A percentile compares a stretch with the other conserved stretches of the same genome.
Evolutionary conservation across 805 yeast species (phyloP).

Genomic region (Candida takata): DNA sequence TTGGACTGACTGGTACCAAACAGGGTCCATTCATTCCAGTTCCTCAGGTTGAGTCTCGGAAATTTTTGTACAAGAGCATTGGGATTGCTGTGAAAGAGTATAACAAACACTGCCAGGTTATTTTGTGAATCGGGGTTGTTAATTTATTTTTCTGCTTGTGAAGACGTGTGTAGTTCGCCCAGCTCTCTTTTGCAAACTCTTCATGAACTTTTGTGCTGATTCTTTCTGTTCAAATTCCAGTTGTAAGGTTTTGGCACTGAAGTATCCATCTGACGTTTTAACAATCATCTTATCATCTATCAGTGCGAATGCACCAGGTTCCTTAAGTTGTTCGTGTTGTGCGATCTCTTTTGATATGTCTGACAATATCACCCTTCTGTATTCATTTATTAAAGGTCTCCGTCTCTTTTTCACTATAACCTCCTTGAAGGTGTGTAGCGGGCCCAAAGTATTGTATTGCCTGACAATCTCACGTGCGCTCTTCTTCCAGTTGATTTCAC

Average conservation of each 20-base stretch:
- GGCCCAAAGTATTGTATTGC: constrained; percentile 47
- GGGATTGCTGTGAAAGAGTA: constrained; percentile 75
- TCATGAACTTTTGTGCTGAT: constrained; percentile 36
- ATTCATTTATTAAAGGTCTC: constrained; percentile 21
- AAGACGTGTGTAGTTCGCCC: constrained; percentile 26
- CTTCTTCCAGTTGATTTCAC: constrained; percentile 42
- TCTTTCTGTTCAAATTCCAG: constrained; percentile 51
- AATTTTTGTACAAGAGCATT: constrained; percentile 62
- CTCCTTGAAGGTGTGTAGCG: constrained; percentile 41
- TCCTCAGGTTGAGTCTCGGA: constrained; percentile 56
- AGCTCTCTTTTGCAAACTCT: constrained; percentile 38
- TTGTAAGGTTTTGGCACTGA: constrained; percentile 35
- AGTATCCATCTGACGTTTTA: constrained; percentile 36
- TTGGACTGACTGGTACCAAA: constrained; percentile 49
- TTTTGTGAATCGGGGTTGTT: constrained; percentile 16
- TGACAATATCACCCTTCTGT: constrained; percentile 43
- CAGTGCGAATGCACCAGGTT: constrained; percentile 28
- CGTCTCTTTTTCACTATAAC: constrained; percentile 29
- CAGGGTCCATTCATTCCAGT: constrained; percentile 77
- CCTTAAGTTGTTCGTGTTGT: background rate
- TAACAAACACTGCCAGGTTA: constrained; percentile 61
- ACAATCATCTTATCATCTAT: constrained; percentile 27
- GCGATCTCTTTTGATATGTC: constrained; percentile 24
- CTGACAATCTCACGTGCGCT: constrained; percentile 34
- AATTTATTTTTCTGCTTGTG: constrained; percentile 1